Evolutionary conservation across 305 asterid species (phyloP), one percentile per base, ranked within the genome.

Genomic region (Fraxinus angustifolia): DNA sequence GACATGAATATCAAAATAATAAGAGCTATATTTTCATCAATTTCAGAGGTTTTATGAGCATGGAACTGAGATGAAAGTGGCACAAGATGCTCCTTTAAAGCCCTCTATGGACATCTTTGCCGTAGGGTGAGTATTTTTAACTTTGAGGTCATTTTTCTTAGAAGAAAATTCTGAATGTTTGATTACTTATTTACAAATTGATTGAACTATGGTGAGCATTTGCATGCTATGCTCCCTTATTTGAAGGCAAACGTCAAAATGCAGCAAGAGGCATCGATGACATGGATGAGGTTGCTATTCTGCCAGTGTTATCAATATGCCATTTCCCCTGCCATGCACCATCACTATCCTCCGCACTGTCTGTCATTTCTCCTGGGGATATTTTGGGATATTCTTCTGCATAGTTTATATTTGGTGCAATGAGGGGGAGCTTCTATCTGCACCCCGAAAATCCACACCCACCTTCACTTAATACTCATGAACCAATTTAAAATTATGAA

Each of bases 21-120:
- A 36, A 62, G 33, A 81, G 71, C 83, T 83, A 53, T 74, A 75
- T 77, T 67, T 90, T 60, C 70, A 21, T 60, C 31, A 21, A 60
- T 60, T 88, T 85, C 95, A 96, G 99, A 96, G 99, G 87, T 96
- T 94, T 85, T 96, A 92, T 87, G 99, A 93, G 93, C 96, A 94
- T 85, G 98, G 97, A 78, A 96, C 95, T 83, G 97, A 93, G 89
- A 82, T 76, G 76, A 97, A 92, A 78, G 89, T 91, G 84, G 86
- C 91, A 73, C 95, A 91, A 85, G 97, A 95, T 88, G 97, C 97
- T 53, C 90, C 88, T 56, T 82, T 96, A 87, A 92, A 93, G 88
- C 97, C 97, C 78, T 91, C 96, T 48, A 94, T 94, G 99, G 99
- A 96, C 89, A 90, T 96, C 86, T 96, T 96, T 86, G 79, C 98